Base-by-base conservation (phyloP, 495 filamentous ascomycete species). In the Annulohypoxylon bovei region DNA sequence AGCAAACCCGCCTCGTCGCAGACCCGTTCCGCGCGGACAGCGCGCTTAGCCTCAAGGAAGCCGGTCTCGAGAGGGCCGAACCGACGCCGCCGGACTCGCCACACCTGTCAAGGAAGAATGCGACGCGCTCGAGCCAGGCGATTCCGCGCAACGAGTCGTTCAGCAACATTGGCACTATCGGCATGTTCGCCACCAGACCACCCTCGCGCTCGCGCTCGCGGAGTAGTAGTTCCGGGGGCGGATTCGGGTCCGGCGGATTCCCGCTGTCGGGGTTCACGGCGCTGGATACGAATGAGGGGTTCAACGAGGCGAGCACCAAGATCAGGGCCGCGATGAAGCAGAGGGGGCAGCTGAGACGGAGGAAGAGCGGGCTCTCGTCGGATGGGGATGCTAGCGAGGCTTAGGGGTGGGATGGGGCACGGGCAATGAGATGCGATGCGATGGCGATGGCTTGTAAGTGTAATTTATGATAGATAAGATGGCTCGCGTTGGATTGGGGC, bases 121-220 rank as follows among this genome's bases (percentile, higher is more conserved):
- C 81, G 37, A 84, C 81, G 3, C 71, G 68, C 57, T 85, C 83
- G 4, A 82, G 82, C 72, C 78, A 78, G 22, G 77, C 77, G 20
- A 82, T 99, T 6, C 95, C 95, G 8, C 87, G 91, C 28, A 97
- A 97, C 81, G 95, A 99, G 77, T 93, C 91, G 3, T 97, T 98
- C 81, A 88, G 89, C 72, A 93, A 98, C 71, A 89, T 99, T 25
- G 89, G 91, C 12, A 88, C 87, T 58, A 91, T 95, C 65, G 92
- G 90, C 49, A 89, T 99, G 77, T 99, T 98, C 74, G 92, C 95
- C 2, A 94, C 91, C 28, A 84, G 93, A 30, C 95, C 95, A 4
- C 86, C 89, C 2, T 92, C 88, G 63, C 89, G 92, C 44, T 90
- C 82, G 40, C 82, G 90, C 14, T 91, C 87, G 69, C 83, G 91